Evolutionary conservation across 306 rosid genomes (phyloP), one percentile per base, ranked within the genome.

Genomic region (Quillaja saponaria): DNA sequence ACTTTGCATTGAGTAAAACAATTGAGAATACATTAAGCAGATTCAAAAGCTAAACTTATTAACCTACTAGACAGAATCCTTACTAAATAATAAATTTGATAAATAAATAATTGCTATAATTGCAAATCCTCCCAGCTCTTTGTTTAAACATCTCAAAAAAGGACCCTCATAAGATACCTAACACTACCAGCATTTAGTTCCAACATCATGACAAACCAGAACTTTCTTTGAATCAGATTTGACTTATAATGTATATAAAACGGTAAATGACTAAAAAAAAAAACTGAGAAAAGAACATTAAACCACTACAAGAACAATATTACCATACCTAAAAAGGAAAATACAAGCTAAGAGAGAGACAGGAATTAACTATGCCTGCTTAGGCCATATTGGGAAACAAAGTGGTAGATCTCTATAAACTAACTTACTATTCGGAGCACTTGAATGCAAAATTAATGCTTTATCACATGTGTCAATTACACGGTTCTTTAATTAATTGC

Each of bases 241-340:
- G 73, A 21, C 52, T 8, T 17, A 49, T 25, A 3, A 12, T 25
- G 13, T 35, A 14, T 10, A 49, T 49, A 9, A 57, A 66, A 69
- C 60, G 11, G 52, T 56, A 18, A 73, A 47, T 55, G 47, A 19
- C 42, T 20, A 21, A 50, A 51, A 58, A 45, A 40, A 51, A 25
- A 41, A 16, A 34, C 37, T n/a, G n/a, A n/a, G 41, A 56, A 72
- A 33, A 55, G 34, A 60, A 66, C n/a, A n/a, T n/a, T n/a, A n/a
- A n/a, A n/a, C n/a, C n/a, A n/a, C n/a, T n/a, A n/a, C n/a, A n/a
- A n/a, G n/a, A n/a, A n/a, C n/a, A n/a, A n/a, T n/a, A n/a, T n/a
- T n/a, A n/a, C n/a, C n/a, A n/a, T n/a, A n/a, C n/a, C n/a, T n/a
- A n/a, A n/a, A n/a, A n/a, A n/a, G n/a, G n/a, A n/a, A n/a, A n/a